Percentiles rank a stretch among this genome's conserved stretches.
Conservation (phyloP, 129 eudicot species). For the Arctium lappa region DNA sequence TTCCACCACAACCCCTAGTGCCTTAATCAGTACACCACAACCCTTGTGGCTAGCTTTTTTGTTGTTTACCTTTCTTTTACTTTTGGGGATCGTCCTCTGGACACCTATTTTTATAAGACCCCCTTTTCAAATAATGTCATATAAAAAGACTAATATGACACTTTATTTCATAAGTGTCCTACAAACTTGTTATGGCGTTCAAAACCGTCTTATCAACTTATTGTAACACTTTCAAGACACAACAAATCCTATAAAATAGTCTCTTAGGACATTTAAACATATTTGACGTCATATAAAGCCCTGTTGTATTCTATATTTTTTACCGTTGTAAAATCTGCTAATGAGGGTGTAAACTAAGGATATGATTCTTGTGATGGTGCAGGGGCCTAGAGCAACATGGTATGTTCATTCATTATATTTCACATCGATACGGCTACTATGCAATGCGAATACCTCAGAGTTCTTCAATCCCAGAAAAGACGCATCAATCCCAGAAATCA, state of each 20-base stretch:
- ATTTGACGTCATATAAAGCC: too few relatives aligned
- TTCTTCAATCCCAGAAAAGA: conserved; percentile 83
- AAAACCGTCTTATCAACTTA: neutral
- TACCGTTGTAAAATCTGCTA: too few relatives aligned
- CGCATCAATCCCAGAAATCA: conserved; percentile 68
- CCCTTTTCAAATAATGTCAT: neutral
- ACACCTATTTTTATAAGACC: neutral
- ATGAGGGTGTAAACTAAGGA: neutral
- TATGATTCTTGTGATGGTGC: conserved; percentile 16
- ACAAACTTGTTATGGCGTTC: neutral
- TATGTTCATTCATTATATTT: conserved; percentile 69
- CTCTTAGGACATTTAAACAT: too few relatives aligned
- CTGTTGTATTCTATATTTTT: too few relatives aligned
- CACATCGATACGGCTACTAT: conserved; percentile 67
- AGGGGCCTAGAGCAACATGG: conserved; percentile 90
- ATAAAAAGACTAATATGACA: neutral
- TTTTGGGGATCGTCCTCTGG: too few relatives aligned
- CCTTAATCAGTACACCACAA: too few relatives aligned
- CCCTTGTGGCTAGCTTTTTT: too few relatives aligned
- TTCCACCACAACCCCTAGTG: too few relatives aligned
- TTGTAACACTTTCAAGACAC: neutral
- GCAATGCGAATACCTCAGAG: conserved; percentile 87
- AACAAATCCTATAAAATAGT: too few relatives aligned
- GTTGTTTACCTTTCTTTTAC: too few relatives aligned
- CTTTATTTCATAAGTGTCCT: neutral